Conservation (phyloP, 192 early-diverging fungal species). For the Entomortierella parvispora region DNA sequence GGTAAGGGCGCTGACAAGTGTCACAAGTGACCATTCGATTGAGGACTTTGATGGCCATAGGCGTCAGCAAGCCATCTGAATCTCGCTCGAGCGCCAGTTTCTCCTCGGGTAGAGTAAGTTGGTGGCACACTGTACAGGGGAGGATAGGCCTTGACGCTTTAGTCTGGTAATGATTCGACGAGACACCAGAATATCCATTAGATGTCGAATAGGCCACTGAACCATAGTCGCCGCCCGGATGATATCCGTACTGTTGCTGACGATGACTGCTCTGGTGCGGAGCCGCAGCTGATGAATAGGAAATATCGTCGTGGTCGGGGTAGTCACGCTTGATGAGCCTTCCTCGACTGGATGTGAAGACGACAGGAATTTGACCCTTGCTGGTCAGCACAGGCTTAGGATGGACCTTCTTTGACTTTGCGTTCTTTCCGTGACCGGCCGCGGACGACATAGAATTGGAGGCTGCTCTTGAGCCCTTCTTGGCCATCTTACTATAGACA, state of each 20-base stretch:
- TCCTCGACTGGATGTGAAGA: conserved; percentile 48
- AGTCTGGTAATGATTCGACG: conserved; percentile 2
- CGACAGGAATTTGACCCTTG: conserved; percentile 21
- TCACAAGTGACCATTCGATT: conserved; percentile 46
- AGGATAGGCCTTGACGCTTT: conserved; percentile 24
- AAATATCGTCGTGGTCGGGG: conserved; percentile 20
- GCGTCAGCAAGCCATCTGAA: conserved; percentile 19
- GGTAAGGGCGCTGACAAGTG: conserved; percentile 44
- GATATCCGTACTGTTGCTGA: neutral
- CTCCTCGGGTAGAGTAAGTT: conserved; percentile 41
- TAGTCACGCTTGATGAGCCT: conserved; percentile 40
- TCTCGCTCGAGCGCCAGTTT: conserved; percentile 41
- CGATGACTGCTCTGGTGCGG: neutral
- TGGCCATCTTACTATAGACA: conserved; percentile 33
- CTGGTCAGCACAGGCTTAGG: conserved; percentile 34
- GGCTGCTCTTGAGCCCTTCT: conserved; percentile 13
- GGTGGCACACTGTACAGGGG: conserved; percentile 43
- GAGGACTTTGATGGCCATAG: conserved; percentile 44
- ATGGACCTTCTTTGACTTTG: conserved; percentile 44
- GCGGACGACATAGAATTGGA: too few relatives aligned
- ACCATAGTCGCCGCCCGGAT: neutral
- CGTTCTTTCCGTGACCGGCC: conserved; percentile 32
- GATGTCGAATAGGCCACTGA: neutral
- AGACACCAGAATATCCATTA: neutral
- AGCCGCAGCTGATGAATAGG: neutral